Base-by-base conservation (phyloP, 306 rosid species). In the Herpetospermum pedunculosum region DNA sequence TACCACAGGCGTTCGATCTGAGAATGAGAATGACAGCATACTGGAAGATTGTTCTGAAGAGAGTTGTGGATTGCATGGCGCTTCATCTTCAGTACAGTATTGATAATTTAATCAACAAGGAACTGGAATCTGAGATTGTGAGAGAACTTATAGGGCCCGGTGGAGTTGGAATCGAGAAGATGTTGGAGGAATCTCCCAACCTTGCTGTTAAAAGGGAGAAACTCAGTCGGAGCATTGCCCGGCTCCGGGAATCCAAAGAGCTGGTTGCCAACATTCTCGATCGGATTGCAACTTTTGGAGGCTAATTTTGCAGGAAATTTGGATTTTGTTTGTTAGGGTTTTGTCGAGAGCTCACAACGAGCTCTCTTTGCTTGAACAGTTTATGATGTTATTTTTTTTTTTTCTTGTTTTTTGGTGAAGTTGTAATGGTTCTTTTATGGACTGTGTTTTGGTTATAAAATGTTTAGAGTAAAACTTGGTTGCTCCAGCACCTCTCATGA, bases 21-120 rank as follows among this genome's bases (percentile, higher is more conserved):
- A 83, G 83, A 44, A 81, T 83, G 60, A 78, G 90, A 4, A 81
- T 86, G 80, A 75, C 77, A 0, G 83, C 96, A 0, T 85, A 86
- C 43, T 88, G 96, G 90, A 85, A 58, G 76, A 78, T 86, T 2
- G 90, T 86, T 13, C 0, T 65, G 72, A 79, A 72, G 46, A 76
- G 89, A 63, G 35, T 86, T 5, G 85, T 81, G 43, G 93, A 88
- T 29, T 65, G 8, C 38, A 74, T 73, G 47, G 89, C 88, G 0
- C 30, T 83, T 35, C 89, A 81, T 57, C 2, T 90, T 32, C 86
- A 81, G 76, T 5, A 73, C 0, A 79, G 84, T 3, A 60, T 87
- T 3, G 52, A 77, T 3, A 53, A 59, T 6, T 52, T 90, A 4
- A 74, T 90, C 3, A 75, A 78, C 34, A 70, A n/a, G 1, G 85